Evolutionary conservation across 495 filamentous ascomycete species (phyloP).

Genomic region (Thozetella sp.): DNA sequence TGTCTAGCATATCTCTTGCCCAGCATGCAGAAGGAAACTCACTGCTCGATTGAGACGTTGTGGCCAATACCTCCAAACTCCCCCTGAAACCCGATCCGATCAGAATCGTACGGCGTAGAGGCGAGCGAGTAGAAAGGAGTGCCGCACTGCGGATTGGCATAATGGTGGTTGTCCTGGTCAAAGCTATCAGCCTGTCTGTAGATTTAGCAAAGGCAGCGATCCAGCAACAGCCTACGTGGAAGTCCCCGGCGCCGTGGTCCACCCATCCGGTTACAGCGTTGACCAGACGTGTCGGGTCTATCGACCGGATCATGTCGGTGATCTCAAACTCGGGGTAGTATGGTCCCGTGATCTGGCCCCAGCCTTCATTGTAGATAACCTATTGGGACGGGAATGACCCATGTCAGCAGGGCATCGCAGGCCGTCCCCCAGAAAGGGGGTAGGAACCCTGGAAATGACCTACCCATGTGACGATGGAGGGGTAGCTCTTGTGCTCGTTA

Average conservation of each 20-base stretch:
- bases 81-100: slow-evolving; percentile 65
- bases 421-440: neutral
- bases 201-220: neutral
- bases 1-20: slow-evolving; percentile 29
- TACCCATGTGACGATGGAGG: slow-evolving; percentile 55
- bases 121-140: slow-evolving; percentile 60
- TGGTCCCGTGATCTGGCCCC: slow-evolving; percentile 56
- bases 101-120: slow-evolving; percentile 58
- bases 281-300: slow-evolving; percentile 65
- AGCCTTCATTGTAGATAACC: slow-evolving; percentile 72
- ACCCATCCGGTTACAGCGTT: slow-evolving; percentile 63
- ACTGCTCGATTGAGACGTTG: slow-evolving; percentile 58
- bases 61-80: slow-evolving; percentile 70
- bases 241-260: slow-evolving; percentile 64
- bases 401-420: neutral
- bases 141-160: slow-evolving; percentile 70
- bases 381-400: neutral
- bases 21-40: no score
- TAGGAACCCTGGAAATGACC: neutral
- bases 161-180: slow-evolving; percentile 67
- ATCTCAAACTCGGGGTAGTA: slow-evolving; percentile 56
- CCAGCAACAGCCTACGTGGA: slow-evolving; percentile 29
- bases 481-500: slow-evolving; percentile 62
- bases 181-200: no score
- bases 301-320: slow-evolving; percentile 48